Evolutionary conservation across 495 filamentous ascomycete genomes (phyloP).

Genomic region (Lineolata rhizophorae): DNA sequence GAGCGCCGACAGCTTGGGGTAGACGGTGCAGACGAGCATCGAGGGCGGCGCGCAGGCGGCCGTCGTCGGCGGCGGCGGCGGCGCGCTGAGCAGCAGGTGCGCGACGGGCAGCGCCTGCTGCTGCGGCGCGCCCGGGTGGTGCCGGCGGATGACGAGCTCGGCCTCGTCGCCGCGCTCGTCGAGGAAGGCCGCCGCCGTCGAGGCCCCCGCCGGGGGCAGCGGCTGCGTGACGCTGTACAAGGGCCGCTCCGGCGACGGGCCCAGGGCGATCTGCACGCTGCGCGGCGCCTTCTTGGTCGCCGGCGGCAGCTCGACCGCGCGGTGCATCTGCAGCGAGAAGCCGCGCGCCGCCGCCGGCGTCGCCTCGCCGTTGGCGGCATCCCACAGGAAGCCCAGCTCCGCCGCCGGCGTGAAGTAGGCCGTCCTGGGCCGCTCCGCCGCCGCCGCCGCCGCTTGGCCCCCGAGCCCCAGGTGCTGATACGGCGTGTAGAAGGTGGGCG

Average conservation of each 20-base stretch:
- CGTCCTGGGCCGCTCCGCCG: conserved; percentile 5
- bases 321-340: conserved; percentile 24
- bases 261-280: conserved; percentile 9
- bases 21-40: conserved; percentile 46
- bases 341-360: conserved; percentile 15
- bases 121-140: conserved; percentile 12
- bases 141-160: conserved; percentile 13
- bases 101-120: conserved; percentile 12
- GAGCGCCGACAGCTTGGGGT: conserved; percentile 45
- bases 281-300: background rate
- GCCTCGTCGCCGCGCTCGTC: conserved; percentile 2
- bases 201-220: conserved; percentile 1
- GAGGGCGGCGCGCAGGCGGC: conserved; percentile 7
- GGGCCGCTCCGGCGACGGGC: conserved; percentile 9
- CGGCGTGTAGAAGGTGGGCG: conserved; percentile 18
- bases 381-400: conserved; percentile 29
- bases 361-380: conserved; percentile 31
- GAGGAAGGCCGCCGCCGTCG: conserved; percentile 2
- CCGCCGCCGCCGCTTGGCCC: no score
- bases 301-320: conserved; percentile 3
- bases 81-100: conserved; percentile 10
- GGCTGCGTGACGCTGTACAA: conserved; percentile 15
- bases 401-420: conserved; percentile 16
- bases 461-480: no score
- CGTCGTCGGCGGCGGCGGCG: no score